Percentiles rank a stretch among this genome's conserved stretches.
Conservation (phyloP, 2,329 filamentous ascomycete species). For the Talaromyces verruculosus region DNA sequence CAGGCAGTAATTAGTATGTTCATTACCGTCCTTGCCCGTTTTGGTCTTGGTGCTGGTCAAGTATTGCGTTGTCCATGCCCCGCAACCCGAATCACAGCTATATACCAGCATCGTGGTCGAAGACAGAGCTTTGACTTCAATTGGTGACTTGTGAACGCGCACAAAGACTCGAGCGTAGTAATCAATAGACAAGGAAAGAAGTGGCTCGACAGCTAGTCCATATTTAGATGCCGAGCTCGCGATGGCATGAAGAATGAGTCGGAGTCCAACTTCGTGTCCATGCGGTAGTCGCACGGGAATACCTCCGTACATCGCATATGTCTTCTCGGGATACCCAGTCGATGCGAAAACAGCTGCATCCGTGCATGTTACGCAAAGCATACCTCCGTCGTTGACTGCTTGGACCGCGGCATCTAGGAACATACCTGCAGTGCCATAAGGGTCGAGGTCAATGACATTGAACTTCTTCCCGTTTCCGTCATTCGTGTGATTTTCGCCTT, state of each 20-base stretch:
- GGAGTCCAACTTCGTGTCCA: constrained; percentile 85
- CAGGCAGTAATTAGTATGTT: constrained; percentile 76
- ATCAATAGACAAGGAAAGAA: constrained; percentile 91
- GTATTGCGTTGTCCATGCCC: constrained; percentile 83
- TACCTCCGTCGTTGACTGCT: constrained; percentile 79
- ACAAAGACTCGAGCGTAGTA: constrained; percentile 93
- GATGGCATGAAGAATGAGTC: constrained; percentile 80
- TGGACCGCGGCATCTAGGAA: constrained; percentile 92
- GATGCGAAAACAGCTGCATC: constrained; percentile 95
- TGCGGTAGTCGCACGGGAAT: constrained; percentile 79
- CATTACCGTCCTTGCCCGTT: constrained; percentile 67
- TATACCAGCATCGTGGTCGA: constrained; percentile 93
- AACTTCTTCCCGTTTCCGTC: constrained; percentile 57
- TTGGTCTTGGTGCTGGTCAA: constrained; percentile 68
- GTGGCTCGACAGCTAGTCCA: constrained; percentile 82
- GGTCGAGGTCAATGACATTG: constrained; percentile 94
- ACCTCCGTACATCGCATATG: constrained; percentile 90
- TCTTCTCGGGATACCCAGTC: constrained; percentile 90
- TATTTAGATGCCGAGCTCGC: constrained; percentile 79
- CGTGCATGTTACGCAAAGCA: constrained; percentile 94
- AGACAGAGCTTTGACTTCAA: constrained; percentile 84
- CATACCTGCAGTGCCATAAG: constrained; percentile 88
- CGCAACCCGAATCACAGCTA: constrained; percentile 85
- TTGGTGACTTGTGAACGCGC: constrained; percentile 73
- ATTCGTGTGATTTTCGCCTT: constrained; percentile 36